Percentiles rank a stretch among this genome's conserved stretches.
These are phyloP conservation scores for Peterozyma toletana DNA, from an alignment of 805 yeast species.

Conservation along the genomic window DNA sequence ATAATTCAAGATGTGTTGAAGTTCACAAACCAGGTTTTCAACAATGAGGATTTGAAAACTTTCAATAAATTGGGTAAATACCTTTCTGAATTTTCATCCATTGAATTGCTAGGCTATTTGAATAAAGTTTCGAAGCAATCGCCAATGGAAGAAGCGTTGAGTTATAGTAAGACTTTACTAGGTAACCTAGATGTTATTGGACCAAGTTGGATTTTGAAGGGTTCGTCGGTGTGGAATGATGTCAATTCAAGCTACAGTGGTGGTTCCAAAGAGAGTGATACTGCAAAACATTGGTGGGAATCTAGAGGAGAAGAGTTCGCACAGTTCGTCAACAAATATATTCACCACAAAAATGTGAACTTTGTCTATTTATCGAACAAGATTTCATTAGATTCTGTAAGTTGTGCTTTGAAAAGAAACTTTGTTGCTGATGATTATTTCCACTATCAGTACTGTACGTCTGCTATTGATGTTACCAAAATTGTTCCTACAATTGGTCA, in stretches of 20 bases:
- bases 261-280: slow-evolving; percentile 22
- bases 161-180: slow-evolving; percentile 31
- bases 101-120: slow-evolving; percentile 38
- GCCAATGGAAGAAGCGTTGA: slow-evolving; percentile 42
- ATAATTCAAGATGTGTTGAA: slow-evolving; percentile 29
- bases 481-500: slow-evolving; percentile 24
- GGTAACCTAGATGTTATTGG: slow-evolving; percentile 22
- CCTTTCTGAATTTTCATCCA: slow-evolving; percentile 39
- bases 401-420: neutral
- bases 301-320: slow-evolving; percentile 28
- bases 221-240: slow-evolving; percentile 24
- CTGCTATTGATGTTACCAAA: slow-evolving; percentile 17
- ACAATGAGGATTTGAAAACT: slow-evolving; percentile 4
- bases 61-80: slow-evolving; percentile 26
- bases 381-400: neutral
- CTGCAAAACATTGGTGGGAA: slow-evolving; percentile 35
- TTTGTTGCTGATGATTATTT: neutral
- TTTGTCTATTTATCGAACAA: slow-evolving; percentile 26
- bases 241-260: slow-evolving; percentile 14
- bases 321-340: slow-evolving; percentile 20
- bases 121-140: slow-evolving; percentile 28
- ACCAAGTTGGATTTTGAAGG: slow-evolving; percentile 35
- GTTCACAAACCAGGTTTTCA: slow-evolving; percentile 17
- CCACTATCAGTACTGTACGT: neutral
- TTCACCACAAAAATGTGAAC: slow-evolving; percentile 24